Percentiles rank a stretch among this genome's conserved stretches.
These are phyloP conservation scores for Penicillium fimorum DNA, from an alignment of 495 filamentous ascomycete genomes.

Conservation along the genomic window DNA sequence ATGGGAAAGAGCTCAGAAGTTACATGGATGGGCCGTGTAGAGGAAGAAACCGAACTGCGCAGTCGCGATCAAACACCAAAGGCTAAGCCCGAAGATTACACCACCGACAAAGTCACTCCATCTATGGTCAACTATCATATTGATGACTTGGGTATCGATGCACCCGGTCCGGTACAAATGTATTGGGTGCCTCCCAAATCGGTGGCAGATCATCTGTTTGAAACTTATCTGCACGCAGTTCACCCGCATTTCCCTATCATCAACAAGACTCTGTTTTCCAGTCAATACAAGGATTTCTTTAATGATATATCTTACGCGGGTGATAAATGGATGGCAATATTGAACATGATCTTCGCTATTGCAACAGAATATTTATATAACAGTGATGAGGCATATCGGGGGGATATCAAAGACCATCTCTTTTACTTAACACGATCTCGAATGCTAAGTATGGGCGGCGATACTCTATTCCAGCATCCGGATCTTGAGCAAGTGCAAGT, in stretches of 20 bases:
- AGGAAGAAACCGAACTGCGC: slow-evolving; percentile 22
- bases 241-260: slow-evolving; percentile 61
- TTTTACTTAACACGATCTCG: slow-evolving; percentile 56
- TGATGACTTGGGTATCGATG: slow-evolving; percentile 50
- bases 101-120: slow-evolving; percentile 18
- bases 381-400: slow-evolving; percentile 39
- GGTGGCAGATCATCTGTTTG: slow-evolving; percentile 50
- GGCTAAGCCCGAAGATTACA: slow-evolving; percentile 2
- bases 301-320: slow-evolving; percentile 24
- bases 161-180: slow-evolving; percentile 43
- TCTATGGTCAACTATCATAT: slow-evolving; percentile 51
- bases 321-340: slow-evolving; percentile 53
- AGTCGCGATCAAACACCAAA: slow-evolving; percentile 14
- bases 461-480: slow-evolving; percentile 47
- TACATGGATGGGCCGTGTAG: slow-evolving; percentile 54
- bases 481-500: slow-evolving; percentile 58
- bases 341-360: slow-evolving; percentile 64
- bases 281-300: slow-evolving; percentile 36
- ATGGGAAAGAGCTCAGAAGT: slow-evolving; percentile 61
- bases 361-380: slow-evolving; percentile 53
- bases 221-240: slow-evolving; percentile 52
- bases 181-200: slow-evolving; percentile 49
- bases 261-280: slow-evolving; percentile 36
- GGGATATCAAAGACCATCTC: slow-evolving; percentile 49
- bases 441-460: slow-evolving; percentile 47